Conservation (phyloP, 495 filamentous ascomycete genomes). For the Tetracladium marchalianum region DNA sequence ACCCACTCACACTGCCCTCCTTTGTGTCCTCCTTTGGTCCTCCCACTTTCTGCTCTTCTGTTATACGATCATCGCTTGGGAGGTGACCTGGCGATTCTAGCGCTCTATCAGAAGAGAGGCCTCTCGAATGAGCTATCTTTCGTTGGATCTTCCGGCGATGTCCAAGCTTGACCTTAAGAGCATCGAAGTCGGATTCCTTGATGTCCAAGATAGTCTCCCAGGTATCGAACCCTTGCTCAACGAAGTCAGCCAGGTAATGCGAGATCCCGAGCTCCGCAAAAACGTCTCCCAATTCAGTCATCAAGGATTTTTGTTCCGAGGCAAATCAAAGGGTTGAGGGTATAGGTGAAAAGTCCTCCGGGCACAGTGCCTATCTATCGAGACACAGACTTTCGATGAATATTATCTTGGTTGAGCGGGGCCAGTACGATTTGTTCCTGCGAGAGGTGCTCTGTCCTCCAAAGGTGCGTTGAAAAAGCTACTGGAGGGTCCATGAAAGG, state of each 20-base stretch:
- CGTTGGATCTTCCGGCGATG: slow-evolving; percentile 53
- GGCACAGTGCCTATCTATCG: too few relatives aligned
- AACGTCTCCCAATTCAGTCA: slow-evolving; percentile 47
- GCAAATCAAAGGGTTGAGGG: too few relatives aligned
- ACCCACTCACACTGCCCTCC: slow-evolving; percentile 21
- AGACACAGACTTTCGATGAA: too few relatives aligned
- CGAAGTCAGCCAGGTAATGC: slow-evolving; percentile 59
- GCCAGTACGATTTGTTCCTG: too few relatives aligned
- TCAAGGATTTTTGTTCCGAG: slow-evolving; percentile 23
- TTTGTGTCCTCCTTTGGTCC: slow-evolving; percentile 23
- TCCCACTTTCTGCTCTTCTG: slow-evolving; percentile 17
- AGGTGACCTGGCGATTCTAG: slow-evolving; percentile 25
- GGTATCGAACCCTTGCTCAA: slow-evolving; percentile 69
- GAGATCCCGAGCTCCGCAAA: slow-evolving; percentile 63
- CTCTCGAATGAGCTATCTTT: slow-evolving; percentile 47
- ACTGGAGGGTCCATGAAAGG: too few relatives aligned
- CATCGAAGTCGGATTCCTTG: slow-evolving; percentile 66
- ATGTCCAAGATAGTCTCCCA: slow-evolving; percentile 76
- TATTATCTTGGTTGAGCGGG: too few relatives aligned
- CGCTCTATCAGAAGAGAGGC: slow-evolving; percentile 39
- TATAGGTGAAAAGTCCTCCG: too few relatives aligned
- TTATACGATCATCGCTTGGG: slow-evolving; percentile 12
- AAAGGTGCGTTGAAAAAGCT: too few relatives aligned
- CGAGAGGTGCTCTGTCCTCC: too few relatives aligned
- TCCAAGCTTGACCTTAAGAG: slow-evolving; percentile 63